Evolutionary conservation across 345 rosid species (phyloP).

Genomic region (Boechera retrofracta): DNA sequence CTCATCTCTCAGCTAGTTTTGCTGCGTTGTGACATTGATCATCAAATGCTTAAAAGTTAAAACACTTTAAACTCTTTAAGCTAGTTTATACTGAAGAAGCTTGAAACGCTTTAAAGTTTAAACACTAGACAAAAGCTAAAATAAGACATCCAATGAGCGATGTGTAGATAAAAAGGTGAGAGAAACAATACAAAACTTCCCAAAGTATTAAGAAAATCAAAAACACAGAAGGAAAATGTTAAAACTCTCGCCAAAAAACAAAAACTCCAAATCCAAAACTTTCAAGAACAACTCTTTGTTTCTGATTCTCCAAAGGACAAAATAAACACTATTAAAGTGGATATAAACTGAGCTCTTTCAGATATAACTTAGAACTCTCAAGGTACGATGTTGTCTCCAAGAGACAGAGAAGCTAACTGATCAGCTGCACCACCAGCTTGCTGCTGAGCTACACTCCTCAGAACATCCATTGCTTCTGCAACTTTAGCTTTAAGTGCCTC

Average conservation of each 20-base stretch:
- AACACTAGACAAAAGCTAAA: not conserved
- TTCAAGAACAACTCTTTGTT: constrained; percentile 40
- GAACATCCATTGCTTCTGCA: constrained; percentile 60
- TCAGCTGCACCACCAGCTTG: constrained; percentile 58
- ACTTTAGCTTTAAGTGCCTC: constrained; percentile 65
- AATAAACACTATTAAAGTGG: constrained; percentile 16
- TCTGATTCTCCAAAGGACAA: constrained; percentile 8
- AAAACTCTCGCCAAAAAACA: constrained; percentile 31
- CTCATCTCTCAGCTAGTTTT: too few relatives aligned
- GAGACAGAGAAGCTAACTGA: constrained; percentile 63
- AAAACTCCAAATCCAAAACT: constrained; percentile 39
- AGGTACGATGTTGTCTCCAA: constrained; percentile 57
- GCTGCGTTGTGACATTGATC: not conserved
- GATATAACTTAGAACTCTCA: constrained; percentile 44
- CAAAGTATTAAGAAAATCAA: constrained; percentile 34
- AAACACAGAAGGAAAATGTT: constrained; percentile 20
- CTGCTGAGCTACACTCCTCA: constrained; percentile 57
- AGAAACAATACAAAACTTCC: constrained; percentile 38
- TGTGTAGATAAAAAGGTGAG: constrained; percentile 19
- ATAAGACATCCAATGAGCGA: constrained; percentile 5
- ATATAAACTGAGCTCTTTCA: constrained; percentile 33
- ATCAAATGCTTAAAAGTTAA: not conserved
- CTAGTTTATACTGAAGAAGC: too few relatives aligned
- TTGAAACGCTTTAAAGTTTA: not conserved
- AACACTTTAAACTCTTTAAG: not conserved